These are phyloP conservation scores for Phytophthora pseudosyringae DNA, from an alignment of 352 stramenopile species.

Conservation along the genomic window DNA sequence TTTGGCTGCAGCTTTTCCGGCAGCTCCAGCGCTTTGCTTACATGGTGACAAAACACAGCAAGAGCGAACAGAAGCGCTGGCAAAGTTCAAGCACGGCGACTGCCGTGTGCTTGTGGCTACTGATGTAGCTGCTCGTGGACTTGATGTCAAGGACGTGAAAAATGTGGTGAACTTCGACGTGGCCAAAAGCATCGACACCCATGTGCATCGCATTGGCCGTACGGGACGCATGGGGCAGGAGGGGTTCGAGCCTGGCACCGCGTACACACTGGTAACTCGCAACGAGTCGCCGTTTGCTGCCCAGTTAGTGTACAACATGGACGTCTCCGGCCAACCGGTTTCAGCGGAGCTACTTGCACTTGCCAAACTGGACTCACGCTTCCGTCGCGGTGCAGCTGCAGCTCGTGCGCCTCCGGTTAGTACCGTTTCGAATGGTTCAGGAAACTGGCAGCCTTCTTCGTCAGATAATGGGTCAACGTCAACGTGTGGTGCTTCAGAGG, in stretches of 20 bases:
- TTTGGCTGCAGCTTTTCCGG: conserved; percentile 38
- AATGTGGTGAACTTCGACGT: conserved; percentile 92
- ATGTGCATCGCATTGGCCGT: conserved; percentile 90
- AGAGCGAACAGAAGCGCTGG: conserved; percentile 71
- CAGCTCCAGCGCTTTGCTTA: conserved; percentile 46
- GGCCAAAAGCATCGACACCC: conserved; percentile 92
- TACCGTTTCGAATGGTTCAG: background rate
- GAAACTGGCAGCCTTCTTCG: background rate
- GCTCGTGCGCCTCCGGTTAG: background rate
- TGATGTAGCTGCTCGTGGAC: conserved; percentile 85
- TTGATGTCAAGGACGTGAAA: conserved; percentile 92
- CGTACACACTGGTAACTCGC: conserved; percentile 82
- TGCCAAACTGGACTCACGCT: conserved; percentile 54
- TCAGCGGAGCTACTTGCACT: conserved; percentile 62
- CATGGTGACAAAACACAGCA: conserved; percentile 87
- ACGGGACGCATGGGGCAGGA: conserved; percentile 87
- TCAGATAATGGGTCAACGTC: background rate
- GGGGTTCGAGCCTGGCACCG: conserved; percentile 79
- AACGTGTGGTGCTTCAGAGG: background rate
- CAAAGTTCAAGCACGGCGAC: conserved; percentile 67
- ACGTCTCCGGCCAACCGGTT: conserved; percentile 71
- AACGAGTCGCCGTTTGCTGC: conserved; percentile 78
- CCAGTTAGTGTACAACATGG: conserved; percentile 88
- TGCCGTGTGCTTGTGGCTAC: conserved; percentile 85
- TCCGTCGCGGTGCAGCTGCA: conserved; percentile 44